A percentile compares a stretch with the other conserved stretches of the same genome.
Conservation (phyloP, 2,329 filamentous ascomycete genomes). For the Colletotrichum aenigma region DNA sequence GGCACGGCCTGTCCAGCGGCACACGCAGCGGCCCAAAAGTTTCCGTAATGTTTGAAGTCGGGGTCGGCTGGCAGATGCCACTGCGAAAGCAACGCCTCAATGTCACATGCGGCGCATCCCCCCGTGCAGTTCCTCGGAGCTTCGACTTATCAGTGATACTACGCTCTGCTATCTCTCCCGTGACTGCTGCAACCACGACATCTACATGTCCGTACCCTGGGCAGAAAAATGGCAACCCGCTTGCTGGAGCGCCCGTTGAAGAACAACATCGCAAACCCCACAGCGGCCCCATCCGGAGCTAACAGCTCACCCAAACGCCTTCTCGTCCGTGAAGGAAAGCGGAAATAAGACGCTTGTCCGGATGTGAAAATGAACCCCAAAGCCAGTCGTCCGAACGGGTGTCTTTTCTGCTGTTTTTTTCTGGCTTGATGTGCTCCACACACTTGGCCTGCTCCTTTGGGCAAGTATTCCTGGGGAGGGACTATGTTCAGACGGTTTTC, state of each 20-base stretch:
- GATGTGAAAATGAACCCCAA: neutral
- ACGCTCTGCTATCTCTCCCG: neutral
- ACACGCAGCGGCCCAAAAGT: neutral
- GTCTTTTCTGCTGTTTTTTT: neutral
- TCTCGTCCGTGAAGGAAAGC: neutral
- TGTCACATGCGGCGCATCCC: neutral
- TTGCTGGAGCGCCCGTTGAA: neutral
- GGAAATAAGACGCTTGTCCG: neutral
- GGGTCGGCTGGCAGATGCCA: neutral
- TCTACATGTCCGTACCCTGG: accelerated
- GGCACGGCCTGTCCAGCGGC: neutral
- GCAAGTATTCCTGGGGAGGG: neutral
- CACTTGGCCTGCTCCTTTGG: neutral
- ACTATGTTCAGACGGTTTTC: neutral
- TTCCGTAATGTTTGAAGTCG: neutral
- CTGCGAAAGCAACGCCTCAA: neutral
- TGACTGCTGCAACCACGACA: neutral
- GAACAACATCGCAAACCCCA: neutral
- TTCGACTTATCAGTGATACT: neutral
- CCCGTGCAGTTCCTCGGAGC: neutral
- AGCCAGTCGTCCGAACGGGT: neutral
- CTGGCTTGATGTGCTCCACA: neutral
- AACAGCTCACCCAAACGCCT: neutral
- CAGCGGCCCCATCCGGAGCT: neutral
- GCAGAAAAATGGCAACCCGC: neutral